Percentiles rank a stretch among this genome's conserved stretches.
Conservation (phyloP, 2,329 filamentous ascomycete genomes). For the Pestalotiopsis sp. region DNA sequence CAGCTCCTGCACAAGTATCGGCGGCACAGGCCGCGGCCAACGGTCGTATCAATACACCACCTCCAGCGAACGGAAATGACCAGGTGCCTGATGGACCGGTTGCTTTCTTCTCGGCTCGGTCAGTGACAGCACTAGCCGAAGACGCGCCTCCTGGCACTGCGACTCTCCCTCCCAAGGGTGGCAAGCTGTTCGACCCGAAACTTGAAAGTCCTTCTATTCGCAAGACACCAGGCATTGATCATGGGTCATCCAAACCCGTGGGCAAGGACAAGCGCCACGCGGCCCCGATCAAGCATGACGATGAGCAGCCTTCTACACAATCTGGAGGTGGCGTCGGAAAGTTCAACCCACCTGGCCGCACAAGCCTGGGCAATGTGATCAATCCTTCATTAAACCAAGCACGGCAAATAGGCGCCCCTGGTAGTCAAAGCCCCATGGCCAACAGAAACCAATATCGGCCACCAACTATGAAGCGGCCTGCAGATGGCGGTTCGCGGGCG, state of each 20-base stretch:
- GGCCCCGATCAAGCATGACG: constrained; percentile 36
- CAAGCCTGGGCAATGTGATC: constrained; percentile 42
- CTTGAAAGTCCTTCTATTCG: constrained; percentile 83
- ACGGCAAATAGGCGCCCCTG: constrained; percentile 62
- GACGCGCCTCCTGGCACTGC: constrained; percentile 42
- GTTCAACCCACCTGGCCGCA: constrained; percentile 18
- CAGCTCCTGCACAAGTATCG: constrained; percentile 4
- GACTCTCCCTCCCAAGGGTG: constrained; percentile 45
- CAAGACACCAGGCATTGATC: constrained; percentile 86
- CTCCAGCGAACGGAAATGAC: constrained; percentile 26
- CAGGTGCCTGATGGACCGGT: constrained; percentile 41
- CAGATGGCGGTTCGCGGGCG: constrained; percentile 35
- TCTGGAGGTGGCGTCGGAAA: constrained; percentile 16
- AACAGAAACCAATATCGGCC: constrained; percentile 63
- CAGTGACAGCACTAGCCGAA: constrained; percentile 59
- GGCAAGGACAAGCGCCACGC: constrained; percentile 59
- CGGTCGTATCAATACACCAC: constrained; percentile 30
- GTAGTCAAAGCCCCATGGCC: constrained; percentile 55
- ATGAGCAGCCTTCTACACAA: constrained; percentile 28
- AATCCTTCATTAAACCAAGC: constrained; percentile 58
- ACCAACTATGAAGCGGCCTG: constrained; percentile 59
- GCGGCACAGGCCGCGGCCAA: constrained; percentile 25
- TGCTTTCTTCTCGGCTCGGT: constrained; percentile 73
- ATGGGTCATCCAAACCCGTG: constrained; percentile 75
- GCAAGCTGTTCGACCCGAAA: constrained; percentile 70